Evolutionary conservation across 2,329 filamentous ascomycete species (phyloP).

Genomic region (Ophiognomonia clavigignenti-juglandacearum): DNA sequence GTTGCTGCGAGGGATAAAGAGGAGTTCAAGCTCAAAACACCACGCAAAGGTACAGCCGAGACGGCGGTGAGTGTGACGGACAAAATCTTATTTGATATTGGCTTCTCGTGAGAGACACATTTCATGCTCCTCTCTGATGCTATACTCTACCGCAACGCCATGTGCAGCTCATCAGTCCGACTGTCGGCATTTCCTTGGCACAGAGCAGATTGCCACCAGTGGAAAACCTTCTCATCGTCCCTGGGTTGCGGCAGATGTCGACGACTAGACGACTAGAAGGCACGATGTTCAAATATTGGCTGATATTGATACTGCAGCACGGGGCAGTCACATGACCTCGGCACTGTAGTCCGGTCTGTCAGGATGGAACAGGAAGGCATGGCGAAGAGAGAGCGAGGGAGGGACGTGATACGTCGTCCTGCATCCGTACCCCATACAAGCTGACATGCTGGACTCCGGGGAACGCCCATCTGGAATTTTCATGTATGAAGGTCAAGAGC

Average conservation of each 20-base stretch:
- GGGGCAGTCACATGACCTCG: constrained; percentile 12
- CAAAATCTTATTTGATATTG: constrained; percentile 14
- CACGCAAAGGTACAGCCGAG: constrained; percentile 1
- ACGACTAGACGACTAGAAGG: not conserved
- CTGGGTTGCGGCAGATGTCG: not conserved
- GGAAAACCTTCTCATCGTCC: no score
- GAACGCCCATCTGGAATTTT: no score
- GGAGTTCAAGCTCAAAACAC: constrained; percentile 6
- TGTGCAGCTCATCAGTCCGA: constrained; percentile 6
- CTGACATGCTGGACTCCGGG: no score
- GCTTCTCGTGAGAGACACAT: constrained; percentile 1
- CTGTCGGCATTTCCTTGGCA: constrained; percentile 1
- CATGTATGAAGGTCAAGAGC: constrained; percentile 9
- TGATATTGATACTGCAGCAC: constrained; percentile 10
- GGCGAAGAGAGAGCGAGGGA: constrained; percentile 2
- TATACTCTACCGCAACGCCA: no score
- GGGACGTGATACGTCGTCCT: constrained; percentile 15
- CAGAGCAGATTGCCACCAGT: no score
- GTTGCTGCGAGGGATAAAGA: constrained; percentile 6
- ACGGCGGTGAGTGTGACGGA: constrained; percentile 4
- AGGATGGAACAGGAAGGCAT: constrained; percentile 9
- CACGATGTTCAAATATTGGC: not conserved
- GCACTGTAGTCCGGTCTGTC: constrained; percentile 6
- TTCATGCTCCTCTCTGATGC: constrained; percentile 14
- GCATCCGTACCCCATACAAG: no score